These are phyloP conservation scores for Theobroma cacao DNA, from an alignment of 345 rosid genomes.

Conservation along the genomic window DNA sequence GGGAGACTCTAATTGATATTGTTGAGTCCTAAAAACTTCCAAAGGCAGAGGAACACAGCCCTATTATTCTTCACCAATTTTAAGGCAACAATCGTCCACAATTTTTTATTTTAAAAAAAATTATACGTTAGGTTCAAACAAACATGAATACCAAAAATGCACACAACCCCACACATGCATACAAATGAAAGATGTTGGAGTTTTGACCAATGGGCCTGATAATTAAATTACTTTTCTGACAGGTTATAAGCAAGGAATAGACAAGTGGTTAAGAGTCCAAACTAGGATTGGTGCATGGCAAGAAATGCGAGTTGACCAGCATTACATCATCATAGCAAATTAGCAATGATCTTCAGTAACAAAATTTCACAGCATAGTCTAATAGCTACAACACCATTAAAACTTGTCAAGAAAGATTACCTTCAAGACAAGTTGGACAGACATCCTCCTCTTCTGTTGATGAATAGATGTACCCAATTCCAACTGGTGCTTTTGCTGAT, in stretches of 20 bases:
- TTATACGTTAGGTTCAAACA: background rate
- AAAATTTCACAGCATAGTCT: background rate
- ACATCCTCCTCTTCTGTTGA: slow-evolving; percentile 85
- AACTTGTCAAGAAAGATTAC: slow-evolving; percentile 34
- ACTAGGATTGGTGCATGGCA: background rate
- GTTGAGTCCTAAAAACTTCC: background rate
- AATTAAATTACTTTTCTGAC: background rate
- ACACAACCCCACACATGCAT: background rate
- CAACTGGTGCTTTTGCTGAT: slow-evolving; percentile 39
- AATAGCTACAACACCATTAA: background rate
- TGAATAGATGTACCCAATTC: slow-evolving; percentile 46
- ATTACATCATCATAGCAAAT: background rate
- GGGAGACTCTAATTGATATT: background rate
- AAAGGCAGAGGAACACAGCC: background rate
- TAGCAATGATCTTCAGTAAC: background rate
- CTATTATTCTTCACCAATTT: background rate
- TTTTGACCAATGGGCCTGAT: background rate
- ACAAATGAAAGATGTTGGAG: background rate
- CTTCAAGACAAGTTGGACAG: slow-evolving; percentile 99
- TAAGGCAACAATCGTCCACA: background rate
- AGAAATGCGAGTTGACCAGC: background rate
- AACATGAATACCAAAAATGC: background rate
- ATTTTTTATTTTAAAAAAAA: no score
- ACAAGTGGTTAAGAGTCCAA: background rate
- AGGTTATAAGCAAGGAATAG: background rate